Evolutionary conservation across 2,329 filamentous ascomycete genomes (phyloP), one percentile per base, ranked within the genome.

Genomic region (Fusarium humuli): DNA sequence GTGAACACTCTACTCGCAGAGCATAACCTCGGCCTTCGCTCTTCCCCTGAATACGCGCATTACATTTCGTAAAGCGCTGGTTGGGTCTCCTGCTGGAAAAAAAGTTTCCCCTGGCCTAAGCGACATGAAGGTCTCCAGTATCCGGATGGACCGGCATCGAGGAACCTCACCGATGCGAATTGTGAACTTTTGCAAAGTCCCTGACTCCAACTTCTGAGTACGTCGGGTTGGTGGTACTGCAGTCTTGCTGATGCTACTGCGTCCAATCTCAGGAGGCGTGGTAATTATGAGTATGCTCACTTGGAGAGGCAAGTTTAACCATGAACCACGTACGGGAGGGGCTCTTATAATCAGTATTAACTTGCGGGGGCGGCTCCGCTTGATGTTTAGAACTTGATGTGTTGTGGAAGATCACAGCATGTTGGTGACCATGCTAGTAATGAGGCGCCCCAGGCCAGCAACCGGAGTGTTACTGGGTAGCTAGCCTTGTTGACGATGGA

Each of bases 11-110:
- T 41, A n/a, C n/a, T 4, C 10, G n/a, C 34, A 49, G n/a, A 42
- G 18, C 23, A 44, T 46, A 62, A 70, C 70, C 65, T 73, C 72
- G 72, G 72, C 29, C 69, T 45, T 58, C 7, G 13, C 12, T 57
- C 7, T 32, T 20, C 45, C 34, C 34, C 49, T 53, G 34, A 41
- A n/a, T 41, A 42, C 49, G 32, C n/a, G 16, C 34, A 34, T 53
- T 27, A 18, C 34, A 34, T 53, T 29, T 10, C 45, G n/a, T n/a
- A 29, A 29, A 47, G 45, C 45, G 25, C 12, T 47, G 25, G 25
- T 25, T 27, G 22, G 29, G 22, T 23, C 16, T 37, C 4, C 18
- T 34, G 20, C 5, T 13, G 11, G 23, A 23, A 25, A 5, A 45
- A 23, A 45, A 6, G 22, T 45, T 45, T 18, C 32, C 32, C 34